These are phyloP conservation scores for Nicotiana knightiana DNA, from an alignment of 257 asterid genomes.

Conservation along the genomic window DNA sequence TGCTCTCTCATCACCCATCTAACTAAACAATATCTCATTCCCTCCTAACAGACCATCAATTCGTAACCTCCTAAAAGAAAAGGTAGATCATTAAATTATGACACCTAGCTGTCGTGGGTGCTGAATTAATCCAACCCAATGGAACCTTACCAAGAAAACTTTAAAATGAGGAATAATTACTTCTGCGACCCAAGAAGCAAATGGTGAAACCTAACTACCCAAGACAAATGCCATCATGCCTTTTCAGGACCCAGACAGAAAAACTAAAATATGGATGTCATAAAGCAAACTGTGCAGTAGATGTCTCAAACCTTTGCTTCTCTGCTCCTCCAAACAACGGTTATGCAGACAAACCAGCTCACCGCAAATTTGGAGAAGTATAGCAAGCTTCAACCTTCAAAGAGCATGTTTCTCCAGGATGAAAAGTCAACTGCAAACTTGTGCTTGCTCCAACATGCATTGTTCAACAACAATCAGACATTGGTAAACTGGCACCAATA, in stretches of 20 bases:
- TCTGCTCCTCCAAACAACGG: neutral
- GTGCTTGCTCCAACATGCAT: conserved; percentile 1
- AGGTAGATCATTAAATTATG: neutral
- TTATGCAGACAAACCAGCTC: neutral
- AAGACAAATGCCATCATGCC: neutral
- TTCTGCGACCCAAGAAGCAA: conserved; percentile 8
- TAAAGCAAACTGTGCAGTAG: conserved; percentile 23
- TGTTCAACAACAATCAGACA: conserved; percentile 16
- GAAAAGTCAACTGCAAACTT: neutral
- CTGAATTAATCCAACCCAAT: conserved; percentile 2
- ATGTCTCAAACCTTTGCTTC: conserved; percentile 11
- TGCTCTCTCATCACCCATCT: neutral
- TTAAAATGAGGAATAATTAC: neutral
- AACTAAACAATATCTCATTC: neutral
- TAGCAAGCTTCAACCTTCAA: conserved; percentile 17
- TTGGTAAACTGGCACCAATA: neutral
- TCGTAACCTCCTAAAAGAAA: neutral
- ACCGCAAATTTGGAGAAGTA: neutral
- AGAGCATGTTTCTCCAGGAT: neutral
- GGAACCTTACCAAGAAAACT: neutral
- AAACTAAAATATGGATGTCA: conserved; percentile 6
- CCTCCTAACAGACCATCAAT: conserved; percentile 1
- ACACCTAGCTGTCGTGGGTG: neutral
- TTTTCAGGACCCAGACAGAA: conserved; percentile 16
- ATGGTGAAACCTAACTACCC: conserved; percentile 1